Evolutionary conservation across 192 early-diverging fungal genomes (phyloP).

Genomic region (Mortierella claussenii): DNA sequence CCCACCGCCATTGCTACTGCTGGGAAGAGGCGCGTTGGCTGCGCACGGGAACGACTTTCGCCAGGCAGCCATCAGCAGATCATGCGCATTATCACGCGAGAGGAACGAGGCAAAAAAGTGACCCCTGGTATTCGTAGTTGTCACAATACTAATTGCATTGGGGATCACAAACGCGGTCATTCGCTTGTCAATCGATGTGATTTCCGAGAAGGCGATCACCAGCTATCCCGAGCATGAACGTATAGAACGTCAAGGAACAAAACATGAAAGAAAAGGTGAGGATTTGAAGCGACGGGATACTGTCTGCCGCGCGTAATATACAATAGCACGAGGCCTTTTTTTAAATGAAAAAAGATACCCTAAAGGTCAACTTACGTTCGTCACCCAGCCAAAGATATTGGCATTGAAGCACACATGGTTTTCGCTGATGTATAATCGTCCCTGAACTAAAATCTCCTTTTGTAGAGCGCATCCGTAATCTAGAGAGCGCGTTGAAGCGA

Average conservation of each 20-base stretch:
- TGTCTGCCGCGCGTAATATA: too few species aligned
- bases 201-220: constrained; percentile 79
- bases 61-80: constrained; percentile 78
- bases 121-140: constrained; percentile 55
- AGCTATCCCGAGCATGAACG: constrained; percentile 39
- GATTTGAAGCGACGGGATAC: too few species aligned
- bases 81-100: constrained; percentile 81
- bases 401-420: constrained; percentile 86
- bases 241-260: too few species aligned
- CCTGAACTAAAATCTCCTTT: constrained; percentile 90
- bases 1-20: not conserved
- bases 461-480: constrained; percentile 89
- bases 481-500: constrained; percentile 20
- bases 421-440: constrained; percentile 84
- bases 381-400: constrained; percentile 93
- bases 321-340: not conserved
- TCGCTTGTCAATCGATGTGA: constrained; percentile 86
- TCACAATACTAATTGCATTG: constrained; percentile 89
- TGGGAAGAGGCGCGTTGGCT: constrained; percentile 28
- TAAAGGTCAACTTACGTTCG: constrained; percentile 61
- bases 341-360: not conserved
- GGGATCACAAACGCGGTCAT: constrained; percentile 88
- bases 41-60: constrained; percentile 47
- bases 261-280: not conserved
- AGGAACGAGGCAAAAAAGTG: constrained; percentile 90